phyloP scores from a whole-genome alignment of 2,329 filamentous ascomycete species.

The Biscogniauxia marginata region DNA sequence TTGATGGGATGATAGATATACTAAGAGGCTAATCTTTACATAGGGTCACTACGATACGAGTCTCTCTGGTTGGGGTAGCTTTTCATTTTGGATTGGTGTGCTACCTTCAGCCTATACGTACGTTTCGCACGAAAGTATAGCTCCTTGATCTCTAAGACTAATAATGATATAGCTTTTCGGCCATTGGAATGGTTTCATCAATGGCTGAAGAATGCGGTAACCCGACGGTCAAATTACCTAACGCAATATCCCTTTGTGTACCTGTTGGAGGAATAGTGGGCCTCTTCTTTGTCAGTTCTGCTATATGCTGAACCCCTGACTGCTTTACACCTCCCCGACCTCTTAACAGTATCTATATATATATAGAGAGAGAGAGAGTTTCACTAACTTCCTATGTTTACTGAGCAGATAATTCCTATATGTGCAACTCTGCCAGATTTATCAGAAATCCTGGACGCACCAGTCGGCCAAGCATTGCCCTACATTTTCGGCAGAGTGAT shows the following conservation, averaged over 20 bases:
- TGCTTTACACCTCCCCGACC: background rate
- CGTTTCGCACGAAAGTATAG: slow-evolving; percentile 8
- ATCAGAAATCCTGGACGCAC: slow-evolving; percentile 44
- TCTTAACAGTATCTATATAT: no score
- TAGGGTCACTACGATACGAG: slow-evolving; percentile 54
- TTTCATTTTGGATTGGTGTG: slow-evolving; percentile 63
- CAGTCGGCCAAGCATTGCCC: slow-evolving; percentile 53
- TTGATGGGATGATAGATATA: background rate
- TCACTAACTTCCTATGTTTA: slow-evolving; percentile 2
- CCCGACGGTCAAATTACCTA: slow-evolving; percentile 51
- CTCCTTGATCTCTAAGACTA: slow-evolving; percentile 1
- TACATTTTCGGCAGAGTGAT: slow-evolving; percentile 52
- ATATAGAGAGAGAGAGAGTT: background rate
- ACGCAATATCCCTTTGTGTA: slow-evolving; percentile 50
- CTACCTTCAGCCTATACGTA: slow-evolving; percentile 55
- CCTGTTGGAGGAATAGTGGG: slow-evolving; percentile 54
- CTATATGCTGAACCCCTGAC: background rate
- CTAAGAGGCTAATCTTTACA: background rate
- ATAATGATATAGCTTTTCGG: slow-evolving; percentile 44
- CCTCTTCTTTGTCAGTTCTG: slow-evolving; percentile 46
- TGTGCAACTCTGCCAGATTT: slow-evolving; percentile 44
- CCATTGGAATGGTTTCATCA: slow-evolving; percentile 60
- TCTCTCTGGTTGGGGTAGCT: slow-evolving; percentile 56
- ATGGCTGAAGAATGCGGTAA: slow-evolving; percentile 61
- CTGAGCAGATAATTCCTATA: slow-evolving; percentile 46